Evolutionary conservation across 2,329 filamentous ascomycete species (phyloP), one percentile per base, ranked within the genome.

Genomic region (Calycina herbarum): DNA sequence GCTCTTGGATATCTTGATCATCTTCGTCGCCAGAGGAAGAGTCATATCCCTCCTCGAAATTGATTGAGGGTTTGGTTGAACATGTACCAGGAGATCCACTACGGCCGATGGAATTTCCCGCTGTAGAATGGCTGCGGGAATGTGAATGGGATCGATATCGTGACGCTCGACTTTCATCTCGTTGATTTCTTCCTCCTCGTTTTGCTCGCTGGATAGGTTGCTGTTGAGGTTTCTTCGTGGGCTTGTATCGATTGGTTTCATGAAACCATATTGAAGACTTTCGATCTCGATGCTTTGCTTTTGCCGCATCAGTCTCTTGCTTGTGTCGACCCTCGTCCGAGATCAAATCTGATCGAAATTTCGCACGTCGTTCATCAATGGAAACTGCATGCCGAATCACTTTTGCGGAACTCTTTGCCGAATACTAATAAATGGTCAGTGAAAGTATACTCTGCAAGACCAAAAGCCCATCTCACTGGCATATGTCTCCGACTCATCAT

Each of bases 1-100:
- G 79, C 72, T 88, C 86, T 61, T 83, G 78, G 58, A 88, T 85
- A 69, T 88, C 84, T 70, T 87, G 85, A 11, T 78, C 76, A 1
- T 71, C 73, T 11, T 80, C 78, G 40, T 76, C 73, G 13, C 56
- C 62, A 35, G 64, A 58, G 11, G 59, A 65, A 40, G 35, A 45
- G 15, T 64, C 61, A 31, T 60, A 45, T 6, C 68, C 64, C 24
- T 20, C 45, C 20, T 67, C 66, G n/a, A 64, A 33, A 40, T 13
- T 40, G 35, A 40, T 15, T 15, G 45, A 29, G 1, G 51, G 35
- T 5, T 31, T 54, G 11, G 35, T 66, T 10, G 61, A 57, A 20
- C 29, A 54, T 10, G 51, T 35, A 48, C 24, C 61, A 27, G 40
- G 62, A 8, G 40, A 31, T 38, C 20, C 58, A 33, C 27, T 27